phyloP scores from a whole-genome alignment of 2,329 filamentous ascomycete species.

The Alternaria triticina region DNA sequence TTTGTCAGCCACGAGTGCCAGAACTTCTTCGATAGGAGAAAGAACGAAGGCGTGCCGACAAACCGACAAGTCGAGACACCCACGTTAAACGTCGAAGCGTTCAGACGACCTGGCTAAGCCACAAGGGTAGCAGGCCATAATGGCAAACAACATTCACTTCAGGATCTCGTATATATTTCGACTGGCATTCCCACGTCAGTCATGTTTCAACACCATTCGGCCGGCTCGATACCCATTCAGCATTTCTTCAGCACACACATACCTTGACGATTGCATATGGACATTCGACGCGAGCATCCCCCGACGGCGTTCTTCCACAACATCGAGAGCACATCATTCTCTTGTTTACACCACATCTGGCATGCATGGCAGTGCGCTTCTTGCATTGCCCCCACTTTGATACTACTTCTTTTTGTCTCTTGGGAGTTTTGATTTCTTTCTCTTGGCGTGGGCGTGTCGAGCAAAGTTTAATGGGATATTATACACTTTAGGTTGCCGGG shows the following conservation, averaged over 20 bases:
- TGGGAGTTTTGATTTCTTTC: not conserved
- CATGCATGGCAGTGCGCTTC: constrained; percentile 37
- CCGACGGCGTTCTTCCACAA: constrained; percentile 14
- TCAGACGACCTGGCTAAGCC: constrained; percentile 55
- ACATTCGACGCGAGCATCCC: constrained; percentile 7
- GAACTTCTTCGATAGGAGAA: constrained; percentile 78
- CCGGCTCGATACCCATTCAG: constrained; percentile 25
- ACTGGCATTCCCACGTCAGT: not conserved
- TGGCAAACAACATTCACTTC: not conserved
- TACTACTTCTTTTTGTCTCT: not conserved
- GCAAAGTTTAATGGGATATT: not conserved
- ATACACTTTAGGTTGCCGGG: not conserved
- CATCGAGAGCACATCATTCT: not conserved
- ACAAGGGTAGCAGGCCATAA: not conserved
- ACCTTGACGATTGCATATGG: constrained; percentile 27
- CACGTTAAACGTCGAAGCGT: constrained; percentile 67
- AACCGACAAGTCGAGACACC: constrained; percentile 75
- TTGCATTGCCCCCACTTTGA: constrained; percentile 24
- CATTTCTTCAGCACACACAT: constrained; percentile 1
- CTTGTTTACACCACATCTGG: constrained; percentile 18
- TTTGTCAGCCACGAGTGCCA: constrained; percentile 79
- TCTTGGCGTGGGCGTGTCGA: not conserved
- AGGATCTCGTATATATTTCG: constrained; percentile 5
- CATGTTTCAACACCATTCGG: constrained; percentile 15
- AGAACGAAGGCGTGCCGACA: constrained; percentile 72